Percentiles rank a stretch among this genome's conserved stretches.
Evolutionary conservation across 116 monocot species (phyloP).

Genomic region (Trichopus zeylanicus): DNA sequence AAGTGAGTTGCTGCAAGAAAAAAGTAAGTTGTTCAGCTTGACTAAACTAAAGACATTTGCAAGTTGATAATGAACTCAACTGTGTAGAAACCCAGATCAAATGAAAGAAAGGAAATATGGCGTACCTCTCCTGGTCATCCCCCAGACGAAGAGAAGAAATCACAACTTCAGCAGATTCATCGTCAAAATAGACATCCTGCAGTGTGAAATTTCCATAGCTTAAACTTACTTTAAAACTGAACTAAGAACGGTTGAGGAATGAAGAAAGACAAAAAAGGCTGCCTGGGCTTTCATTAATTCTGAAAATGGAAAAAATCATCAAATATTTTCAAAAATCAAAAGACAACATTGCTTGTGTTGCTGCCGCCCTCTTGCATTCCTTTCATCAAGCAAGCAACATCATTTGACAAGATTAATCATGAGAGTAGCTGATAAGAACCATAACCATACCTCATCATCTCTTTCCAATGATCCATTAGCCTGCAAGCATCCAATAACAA

Average conservation of each 20-base stretch:
- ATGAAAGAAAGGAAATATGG: neutral
- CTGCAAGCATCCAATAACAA: conserved; percentile 20
- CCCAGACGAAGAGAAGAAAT: conserved; percentile 70
- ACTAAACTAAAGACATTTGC: neutral
- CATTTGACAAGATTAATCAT: neutral
- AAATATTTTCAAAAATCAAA: neutral
- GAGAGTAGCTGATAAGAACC: neutral
- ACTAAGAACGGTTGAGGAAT: neutral
- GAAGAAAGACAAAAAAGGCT: too few relatives aligned
- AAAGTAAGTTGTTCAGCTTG: neutral
- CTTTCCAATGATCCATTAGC: conserved; percentile 39
- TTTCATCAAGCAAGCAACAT: neutral
- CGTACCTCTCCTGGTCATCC: conserved; percentile 60
- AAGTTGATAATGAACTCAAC: neutral
- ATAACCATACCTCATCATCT: conserved; percentile 45
- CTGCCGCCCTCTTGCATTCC: too few relatives aligned
- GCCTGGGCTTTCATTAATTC: neutral
- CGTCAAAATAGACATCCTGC: conserved; percentile 78
- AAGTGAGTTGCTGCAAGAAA: conserved; percentile 33
- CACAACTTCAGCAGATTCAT: conserved; percentile 72
- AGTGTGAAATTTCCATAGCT: neutral
- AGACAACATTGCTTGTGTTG: too few relatives aligned
- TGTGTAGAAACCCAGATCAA: neutral
- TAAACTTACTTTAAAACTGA: neutral
- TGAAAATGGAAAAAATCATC: neutral